Evolutionary conservation across 176 grass and related monocot genomes (phyloP).

Genomic region (Metroxylon sagu): DNA sequence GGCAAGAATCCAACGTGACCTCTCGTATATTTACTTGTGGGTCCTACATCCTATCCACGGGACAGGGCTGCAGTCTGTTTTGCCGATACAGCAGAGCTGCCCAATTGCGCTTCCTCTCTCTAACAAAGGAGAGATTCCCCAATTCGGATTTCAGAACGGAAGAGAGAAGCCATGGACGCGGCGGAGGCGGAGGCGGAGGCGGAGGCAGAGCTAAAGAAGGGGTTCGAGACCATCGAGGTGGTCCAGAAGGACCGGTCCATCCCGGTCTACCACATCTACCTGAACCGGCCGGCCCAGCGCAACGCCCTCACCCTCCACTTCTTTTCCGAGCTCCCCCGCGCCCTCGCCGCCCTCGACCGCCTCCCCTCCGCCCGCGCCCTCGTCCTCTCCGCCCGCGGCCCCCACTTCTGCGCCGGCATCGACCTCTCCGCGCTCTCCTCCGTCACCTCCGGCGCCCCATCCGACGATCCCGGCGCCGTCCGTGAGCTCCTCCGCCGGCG

Average conservation of each 20-base stretch:
- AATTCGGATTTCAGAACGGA: too few species aligned
- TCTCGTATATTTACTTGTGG: too few species aligned
- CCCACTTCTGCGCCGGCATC: conserved; percentile 79
- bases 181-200: conserved; percentile 29
- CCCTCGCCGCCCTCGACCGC: conserved; percentile 62
- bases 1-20: too few species aligned
- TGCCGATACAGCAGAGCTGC: too few species aligned
- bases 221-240: conserved; percentile 56
- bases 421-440: conserved; percentile 47
- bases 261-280: conserved; percentile 51
- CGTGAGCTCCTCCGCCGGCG: conserved; percentile 42
- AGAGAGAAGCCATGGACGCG: not conserved
- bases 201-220: conserved; percentile 48
- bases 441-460: not conserved
- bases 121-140: too few species aligned
- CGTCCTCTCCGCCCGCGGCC: conserved; percentile 42
- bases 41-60: too few species aligned
- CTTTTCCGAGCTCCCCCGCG: conserved; percentile 76
- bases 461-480: conserved; percentile 24
- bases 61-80: too few species aligned
- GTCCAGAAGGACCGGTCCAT: conserved; percentile 35
- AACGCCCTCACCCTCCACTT: conserved; percentile 60
- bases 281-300: conserved; percentile 64
- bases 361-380: conserved; percentile 51
- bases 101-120: too few species aligned